These are phyloP conservation scores for Rostrohypoxylon terebratum DNA, from an alignment of 495 filamentous ascomycete species.

Conservation along the genomic window DNA sequence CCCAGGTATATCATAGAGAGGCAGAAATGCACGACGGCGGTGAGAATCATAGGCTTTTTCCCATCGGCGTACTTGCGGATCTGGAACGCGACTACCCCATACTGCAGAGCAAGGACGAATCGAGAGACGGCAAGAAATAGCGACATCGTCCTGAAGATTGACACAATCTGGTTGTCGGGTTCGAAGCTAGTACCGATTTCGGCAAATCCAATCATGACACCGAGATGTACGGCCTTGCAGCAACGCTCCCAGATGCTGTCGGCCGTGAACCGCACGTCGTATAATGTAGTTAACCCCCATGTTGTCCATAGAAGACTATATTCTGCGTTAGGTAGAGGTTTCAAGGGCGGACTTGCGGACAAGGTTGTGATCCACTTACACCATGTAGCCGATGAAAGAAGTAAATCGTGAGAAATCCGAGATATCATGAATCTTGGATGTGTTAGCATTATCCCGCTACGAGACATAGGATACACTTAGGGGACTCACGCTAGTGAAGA, in stretches of 20 bases:
- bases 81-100: conserved; percentile 62
- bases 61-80: conserved; percentile 58
- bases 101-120: conserved; percentile 68
- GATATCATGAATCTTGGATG: conserved; percentile 66
- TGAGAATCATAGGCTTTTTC: conserved; percentile 53
- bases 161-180: conserved; percentile 55
- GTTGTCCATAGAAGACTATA: conserved; percentile 74
- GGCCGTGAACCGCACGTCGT: conserved; percentile 75
- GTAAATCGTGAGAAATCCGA: conserved; percentile 49
- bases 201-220: conserved; percentile 72
- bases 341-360: neutral
- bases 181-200: conserved; percentile 69
- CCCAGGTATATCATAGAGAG: conserved; percentile 63
- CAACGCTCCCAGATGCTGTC: conserved; percentile 75
- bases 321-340: conserved; percentile 57
- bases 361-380: conserved; percentile 55
- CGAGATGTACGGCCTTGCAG: conserved; percentile 73
- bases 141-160: conserved; percentile 65
- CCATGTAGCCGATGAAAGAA: conserved; percentile 72
- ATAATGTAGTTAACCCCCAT: conserved; percentile 75
- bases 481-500: conserved; percentile 65
- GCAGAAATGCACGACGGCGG: conserved; percentile 56
- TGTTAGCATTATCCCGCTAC: neutral
- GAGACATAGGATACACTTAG: neutral
- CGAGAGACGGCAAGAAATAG: conserved; percentile 69